Conservation (phyloP, 2,329 filamentous ascomycete species). For the Cordyceps cateniannulata region DNA sequence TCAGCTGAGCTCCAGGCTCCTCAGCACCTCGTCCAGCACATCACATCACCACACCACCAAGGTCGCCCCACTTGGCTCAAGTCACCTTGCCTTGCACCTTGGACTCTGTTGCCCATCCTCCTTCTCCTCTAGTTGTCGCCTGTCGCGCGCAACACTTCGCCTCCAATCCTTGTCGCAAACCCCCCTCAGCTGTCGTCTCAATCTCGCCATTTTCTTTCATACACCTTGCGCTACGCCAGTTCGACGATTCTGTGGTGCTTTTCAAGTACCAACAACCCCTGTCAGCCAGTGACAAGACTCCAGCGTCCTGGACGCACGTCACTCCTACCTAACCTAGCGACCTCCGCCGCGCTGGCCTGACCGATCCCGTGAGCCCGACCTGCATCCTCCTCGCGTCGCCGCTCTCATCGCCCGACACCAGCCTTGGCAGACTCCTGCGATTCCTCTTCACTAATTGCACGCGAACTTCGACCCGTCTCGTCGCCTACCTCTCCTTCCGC, state of each 20-base stretch:
- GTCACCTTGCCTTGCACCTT: background rate
- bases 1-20: background rate
- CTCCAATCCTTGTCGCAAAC: background rate
- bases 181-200: background rate
- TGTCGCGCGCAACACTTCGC: background rate
- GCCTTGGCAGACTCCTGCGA: background rate
- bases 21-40: background rate
- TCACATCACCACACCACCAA: background rate
- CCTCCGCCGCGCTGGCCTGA: background rate
- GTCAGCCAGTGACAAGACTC: conserved; percentile 7
- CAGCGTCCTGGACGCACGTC: background rate
- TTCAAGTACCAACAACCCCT: background rate
- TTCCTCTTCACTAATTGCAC: background rate
- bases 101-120: background rate
- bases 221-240: background rate
- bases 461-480: background rate
- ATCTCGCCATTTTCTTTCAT: background rate
- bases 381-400: background rate
- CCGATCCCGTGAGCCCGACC: background rate
- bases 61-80: conserved; percentile 2
- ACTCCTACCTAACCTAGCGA: background rate
- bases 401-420: background rate
- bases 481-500: background rate
- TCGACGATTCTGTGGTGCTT: background rate
- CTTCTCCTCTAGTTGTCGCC: no score